Conservation (phyloP, 345 rosid genomes). For the Acer negundo region DNA sequence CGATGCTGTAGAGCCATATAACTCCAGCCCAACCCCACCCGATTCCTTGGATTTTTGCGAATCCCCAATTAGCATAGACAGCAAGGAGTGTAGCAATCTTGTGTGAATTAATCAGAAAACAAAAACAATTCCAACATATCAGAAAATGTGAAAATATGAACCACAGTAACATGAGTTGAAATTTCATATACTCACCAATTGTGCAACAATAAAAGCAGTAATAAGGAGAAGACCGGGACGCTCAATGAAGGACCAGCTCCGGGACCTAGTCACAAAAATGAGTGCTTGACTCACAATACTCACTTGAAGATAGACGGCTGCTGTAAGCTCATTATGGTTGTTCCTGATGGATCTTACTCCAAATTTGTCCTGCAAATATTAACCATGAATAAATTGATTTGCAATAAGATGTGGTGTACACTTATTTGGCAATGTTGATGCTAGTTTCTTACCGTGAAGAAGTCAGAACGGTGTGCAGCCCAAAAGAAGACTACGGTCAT, state of each 20-base stretch:
- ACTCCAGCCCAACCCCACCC: conserved; percentile 99
- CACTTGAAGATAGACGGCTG: conserved; percentile 94
- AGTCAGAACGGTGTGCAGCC: conserved; percentile 59
- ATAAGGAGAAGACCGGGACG: conserved; percentile 82
- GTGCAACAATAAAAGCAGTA: conserved; percentile 67
- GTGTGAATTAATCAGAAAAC: background rate
- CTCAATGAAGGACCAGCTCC: conserved; percentile 87
- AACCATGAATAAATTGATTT: background rate
- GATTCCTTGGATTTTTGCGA: conserved; percentile 65
- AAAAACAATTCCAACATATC: background rate
- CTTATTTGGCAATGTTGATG: background rate
- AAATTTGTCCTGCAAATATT: conserved; percentile 57
- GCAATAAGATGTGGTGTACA: background rate
- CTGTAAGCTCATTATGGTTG: conserved; percentile 54
- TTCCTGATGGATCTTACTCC: conserved; percentile 66
- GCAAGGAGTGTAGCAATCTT: conserved; percentile 85
- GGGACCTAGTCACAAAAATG: conserved; percentile 93
- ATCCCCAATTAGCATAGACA: conserved; percentile 72
- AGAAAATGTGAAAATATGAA: background rate
- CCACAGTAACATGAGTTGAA: background rate
- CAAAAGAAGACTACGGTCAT: conserved; percentile 93
- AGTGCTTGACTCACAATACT: conserved; percentile 95
- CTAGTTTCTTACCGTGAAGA: conserved; percentile 63
- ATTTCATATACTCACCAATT: conserved; percentile 52
- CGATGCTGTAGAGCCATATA: conserved; percentile 81